These are phyloP conservation scores for Graphiopsis chlorocephala DNA, from an alignment of 2,329 filamentous ascomycete genomes.

Conservation along the genomic window DNA sequence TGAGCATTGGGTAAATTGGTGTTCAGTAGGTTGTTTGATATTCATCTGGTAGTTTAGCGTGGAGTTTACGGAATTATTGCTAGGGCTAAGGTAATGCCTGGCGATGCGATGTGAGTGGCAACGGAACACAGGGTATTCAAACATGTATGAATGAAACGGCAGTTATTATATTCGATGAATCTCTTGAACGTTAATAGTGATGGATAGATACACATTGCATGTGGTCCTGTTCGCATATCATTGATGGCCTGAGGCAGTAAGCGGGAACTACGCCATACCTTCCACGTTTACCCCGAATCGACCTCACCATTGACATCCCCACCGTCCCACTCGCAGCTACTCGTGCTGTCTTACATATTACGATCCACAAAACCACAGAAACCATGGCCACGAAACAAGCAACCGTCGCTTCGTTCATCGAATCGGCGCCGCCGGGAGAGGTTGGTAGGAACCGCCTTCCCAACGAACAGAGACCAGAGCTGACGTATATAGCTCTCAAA, in stretches of 20 bases:
- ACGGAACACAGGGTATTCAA: background rate
- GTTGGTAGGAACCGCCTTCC: constrained; percentile 51
- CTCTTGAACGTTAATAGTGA: background rate
- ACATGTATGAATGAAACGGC: background rate
- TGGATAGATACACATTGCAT: too few species aligned
- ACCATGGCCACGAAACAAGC: constrained; percentile 33
- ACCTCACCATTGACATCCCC: constrained; percentile 12
- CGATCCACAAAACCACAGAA: background rate
- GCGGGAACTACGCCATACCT: background rate
- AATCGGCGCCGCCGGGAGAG: constrained; percentile 94
- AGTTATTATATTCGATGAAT: background rate
- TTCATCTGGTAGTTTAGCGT: background rate
- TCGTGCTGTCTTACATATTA: background rate
- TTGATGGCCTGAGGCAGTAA: background rate
- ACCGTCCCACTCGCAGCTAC: background rate
- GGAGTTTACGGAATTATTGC: constrained; percentile 2
- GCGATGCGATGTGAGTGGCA: background rate
- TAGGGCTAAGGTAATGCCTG: background rate
- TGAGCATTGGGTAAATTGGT: constrained; percentile 79
- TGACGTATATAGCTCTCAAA: constrained; percentile 66
- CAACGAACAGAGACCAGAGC: constrained; percentile 19
- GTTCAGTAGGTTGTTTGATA: background rate
- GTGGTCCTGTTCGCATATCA: too few species aligned
- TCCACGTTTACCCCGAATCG: background rate
- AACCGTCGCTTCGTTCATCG: constrained; percentile 71